Conservation (phyloP, 2,329 filamentous ascomycete genomes). For the Domatiomyces globalis region DNA sequence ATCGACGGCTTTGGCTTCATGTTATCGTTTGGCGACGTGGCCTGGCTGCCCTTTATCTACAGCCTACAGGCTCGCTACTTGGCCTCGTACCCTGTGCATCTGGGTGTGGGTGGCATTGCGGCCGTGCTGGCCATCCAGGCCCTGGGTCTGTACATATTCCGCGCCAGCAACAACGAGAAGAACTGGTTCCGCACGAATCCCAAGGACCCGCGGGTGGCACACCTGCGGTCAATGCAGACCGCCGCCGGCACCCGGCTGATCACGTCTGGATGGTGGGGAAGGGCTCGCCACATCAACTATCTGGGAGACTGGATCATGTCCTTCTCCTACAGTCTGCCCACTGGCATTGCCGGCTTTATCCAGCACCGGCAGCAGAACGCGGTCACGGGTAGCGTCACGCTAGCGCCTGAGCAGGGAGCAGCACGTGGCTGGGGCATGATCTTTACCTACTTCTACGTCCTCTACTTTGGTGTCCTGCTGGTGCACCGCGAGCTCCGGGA, state of each 20-base stretch:
- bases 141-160: conserved; percentile 80
- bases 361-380: conserved; percentile 40
- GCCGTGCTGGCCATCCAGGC: conserved; percentile 53
- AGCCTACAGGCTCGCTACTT: conserved; percentile 74
- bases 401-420: conserved; percentile 56
- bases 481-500: conserved; percentile 77
- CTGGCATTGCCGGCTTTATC: conserved; percentile 67
- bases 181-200: conserved; percentile 85
- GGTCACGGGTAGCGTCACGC: conserved; percentile 43
- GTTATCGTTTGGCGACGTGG: conserved; percentile 81
- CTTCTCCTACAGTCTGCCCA: conserved; percentile 81
- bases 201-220: conserved; percentile 59
- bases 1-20: conserved; percentile 92
- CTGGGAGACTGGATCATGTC: conserved; percentile 88
- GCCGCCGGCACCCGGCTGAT: conserved; percentile 67
- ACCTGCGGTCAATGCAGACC: conserved; percentile 78
- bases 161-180: conserved; percentile 86
- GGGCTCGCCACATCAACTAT: conserved; percentile 88
- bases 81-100: conserved; percentile 62
- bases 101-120: conserved; percentile 53
- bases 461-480: conserved; percentile 79
- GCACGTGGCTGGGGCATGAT: conserved; percentile 72
- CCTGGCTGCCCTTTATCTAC: conserved; percentile 88
- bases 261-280: conserved; percentile 84
- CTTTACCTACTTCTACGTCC: conserved; percentile 85